Base-by-base conservation (phyloP, 805 yeast genomes). In the Wickerhamiella australiensis region DNA sequence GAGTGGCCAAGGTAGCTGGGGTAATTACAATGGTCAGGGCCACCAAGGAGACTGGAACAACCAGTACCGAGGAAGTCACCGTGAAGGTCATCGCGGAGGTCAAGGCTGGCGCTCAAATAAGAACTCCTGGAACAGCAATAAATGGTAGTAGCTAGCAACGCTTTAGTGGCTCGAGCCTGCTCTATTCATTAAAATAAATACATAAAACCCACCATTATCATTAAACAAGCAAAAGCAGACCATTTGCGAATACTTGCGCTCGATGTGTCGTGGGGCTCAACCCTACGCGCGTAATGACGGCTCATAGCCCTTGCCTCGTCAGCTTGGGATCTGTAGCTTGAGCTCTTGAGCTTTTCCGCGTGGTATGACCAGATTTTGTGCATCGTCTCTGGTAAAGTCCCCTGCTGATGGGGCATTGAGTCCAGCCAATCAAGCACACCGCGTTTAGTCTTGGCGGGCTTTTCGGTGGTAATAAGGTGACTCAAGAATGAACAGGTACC, bases 1-100 rank as follows among this genome's bases (percentile, higher is more conserved):
- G 31, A 42, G 50, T 49, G 49, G 52, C 31, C 50, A 58, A 46
- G 52, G 47, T 33, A 47, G 51, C 45, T 52, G 57, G 25, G 20
- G 52, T 22, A 38, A 38, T n/a, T 27, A 29, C n/a, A n/a, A n/a
- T n/a, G n/a, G n/a, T n/a, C n/a, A n/a, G n/a, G n/a, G n/a, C n/a
- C n/a, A n/a, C n/a, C 50, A 58, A 46, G 52, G 47, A 31, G 49
- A 50, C 45, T 52, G 57, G 25, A 22, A 53, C 27, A 38, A 38
- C 27, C 42, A 29, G 33, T n/a, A 38, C 41, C 23, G 42, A 37
- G 26, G 42, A 5, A n/a, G 21, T 12, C 42, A 21, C 42, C 26
- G 26, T 37, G 42, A 26, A 8, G n/a, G 23, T 18, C 22, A n/a
- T 12, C 17, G 40, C 17, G 40, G 40, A 37, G 42, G 42, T 5